Conservation (phyloP, 108 stramenopile species). For the Cylindrotheca fusiformis region DNA sequence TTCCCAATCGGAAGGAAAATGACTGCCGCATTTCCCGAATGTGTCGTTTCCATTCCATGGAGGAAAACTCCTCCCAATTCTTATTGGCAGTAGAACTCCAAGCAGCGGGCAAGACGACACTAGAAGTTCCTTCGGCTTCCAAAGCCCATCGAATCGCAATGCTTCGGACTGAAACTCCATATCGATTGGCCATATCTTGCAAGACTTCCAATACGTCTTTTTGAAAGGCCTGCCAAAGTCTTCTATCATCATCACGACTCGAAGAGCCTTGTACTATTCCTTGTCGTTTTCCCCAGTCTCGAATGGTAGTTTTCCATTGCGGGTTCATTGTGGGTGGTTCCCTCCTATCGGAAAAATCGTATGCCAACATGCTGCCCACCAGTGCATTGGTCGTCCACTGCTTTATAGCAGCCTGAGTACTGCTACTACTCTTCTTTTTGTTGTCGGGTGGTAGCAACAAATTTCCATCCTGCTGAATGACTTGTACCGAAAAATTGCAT, state of each 20-base stretch:
- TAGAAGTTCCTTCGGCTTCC: conserved; percentile 32
- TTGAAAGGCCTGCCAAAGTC: conserved; percentile 38
- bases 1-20: conserved; percentile 68
- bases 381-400: not conserved
- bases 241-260: no score
- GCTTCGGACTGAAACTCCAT: conserved; percentile 56
- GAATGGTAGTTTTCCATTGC: conserved; percentile 1
- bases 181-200: conserved; percentile 43
- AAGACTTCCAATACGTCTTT: conserved; percentile 35
- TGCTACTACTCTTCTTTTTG: conserved; percentile 9
- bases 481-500: conserved; percentile 48
- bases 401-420: no score
- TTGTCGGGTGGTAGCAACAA: conserved; percentile 33
- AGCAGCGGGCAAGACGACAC: not conserved
- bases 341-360: not conserved
- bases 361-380: not conserved
- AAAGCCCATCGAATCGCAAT: conserved; percentile 65
- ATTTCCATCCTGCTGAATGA: conserved; percentile 45
- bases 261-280: no score
- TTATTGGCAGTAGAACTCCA: no score
- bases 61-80: conserved; percentile 2
- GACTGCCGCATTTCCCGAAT: conserved; percentile 47
- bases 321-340: not conserved
- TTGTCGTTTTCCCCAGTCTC: no score
- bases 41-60: not conserved